Evolutionary conservation across 345 rosid species (phyloP), one percentile per base, ranked within the genome.

Genomic region (Acer saccharum): DNA sequence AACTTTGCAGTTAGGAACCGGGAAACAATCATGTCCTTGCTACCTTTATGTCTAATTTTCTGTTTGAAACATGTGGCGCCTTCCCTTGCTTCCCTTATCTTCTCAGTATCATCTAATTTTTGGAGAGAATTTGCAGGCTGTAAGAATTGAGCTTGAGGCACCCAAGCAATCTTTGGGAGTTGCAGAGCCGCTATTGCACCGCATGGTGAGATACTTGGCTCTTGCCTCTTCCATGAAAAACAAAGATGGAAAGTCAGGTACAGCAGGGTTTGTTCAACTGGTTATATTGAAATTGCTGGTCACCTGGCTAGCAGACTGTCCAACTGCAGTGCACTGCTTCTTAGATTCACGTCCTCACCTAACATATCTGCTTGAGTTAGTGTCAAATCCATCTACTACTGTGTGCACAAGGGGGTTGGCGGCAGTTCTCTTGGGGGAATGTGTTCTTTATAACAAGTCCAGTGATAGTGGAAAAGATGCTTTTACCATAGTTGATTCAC

Each of bases 241-340:
- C 81, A 92, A 89, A 89, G 94, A 94, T 72, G 89, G 87, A 65
- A 90, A 92, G 81, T 83, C 90, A 48, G 86, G 85, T 81, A 71
- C 85, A 66, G 1, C 48, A 16, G 88, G 83, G 6, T 89, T 88
- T 76, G 85, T 94, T 82, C 94, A 93, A 74, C 92, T 91, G 50
- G 87, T 92, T 74, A 90, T 94, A 76, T 82, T 97, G 86, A 97
- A 94, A 81, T 83, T 97, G 87, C 91, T 97, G 44, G 92, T 97
- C 62, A 92, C 88, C 74, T 97, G 99, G 99, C 86, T 92, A 32
- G 92, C 87, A 58, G 89, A 90, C 73, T 94, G 90, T 82, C 94
- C 99, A 12, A 78, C 75, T 81, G 98, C 98, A 74, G 96, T 94
- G 68, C 88, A 89, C 65, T 91, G 94, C 87, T 93, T 97, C 88